Evolutionary conservation across 2,329 filamentous ascomycete genomes (phyloP).

Genomic region (Microascus cirrosus): DNA sequence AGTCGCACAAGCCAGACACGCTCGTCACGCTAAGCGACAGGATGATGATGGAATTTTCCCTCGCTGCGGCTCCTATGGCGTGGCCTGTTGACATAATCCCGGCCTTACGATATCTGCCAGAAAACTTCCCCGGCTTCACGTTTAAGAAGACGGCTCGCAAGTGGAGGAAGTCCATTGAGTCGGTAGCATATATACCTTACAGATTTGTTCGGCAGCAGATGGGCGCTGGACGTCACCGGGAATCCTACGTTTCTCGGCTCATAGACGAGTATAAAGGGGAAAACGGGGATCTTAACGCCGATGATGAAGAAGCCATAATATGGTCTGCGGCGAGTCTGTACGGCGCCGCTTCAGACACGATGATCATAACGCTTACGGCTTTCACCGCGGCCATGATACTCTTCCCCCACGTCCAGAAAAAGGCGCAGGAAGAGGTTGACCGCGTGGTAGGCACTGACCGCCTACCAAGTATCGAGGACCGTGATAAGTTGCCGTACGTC

Average conservation of each 20-base stretch:
- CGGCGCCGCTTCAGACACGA: slow-evolving; percentile 13
- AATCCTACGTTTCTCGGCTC: slow-evolving; percentile 16
- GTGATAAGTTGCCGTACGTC: slow-evolving; percentile 26
- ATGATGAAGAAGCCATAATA: slow-evolving; percentile 14
- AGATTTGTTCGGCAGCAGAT: slow-evolving; percentile 17
- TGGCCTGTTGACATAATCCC: slow-evolving; percentile 23
- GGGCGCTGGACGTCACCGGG: slow-evolving; percentile 6
- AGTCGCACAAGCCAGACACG: slow-evolving; percentile 16
- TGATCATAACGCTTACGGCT: slow-evolving; percentile 7
- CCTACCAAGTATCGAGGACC: slow-evolving; percentile 25
- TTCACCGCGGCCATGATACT: slow-evolving; percentile 7
- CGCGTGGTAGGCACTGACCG: slow-evolving; percentile 24
- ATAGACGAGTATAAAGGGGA: slow-evolving; percentile 9
- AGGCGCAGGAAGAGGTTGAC: slow-evolving; percentile 29
- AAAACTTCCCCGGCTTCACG: slow-evolving; percentile 15
- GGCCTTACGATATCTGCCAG: slow-evolving; percentile 16
- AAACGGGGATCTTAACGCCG: slow-evolving; percentile 1
- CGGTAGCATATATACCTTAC: slow-evolving; percentile 15
- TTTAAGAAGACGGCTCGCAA: slow-evolving; percentile 17
- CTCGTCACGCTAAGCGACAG: slow-evolving; percentile 17
- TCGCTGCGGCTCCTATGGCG: slow-evolving; percentile 15
- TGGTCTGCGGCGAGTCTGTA: slow-evolving; percentile 15
- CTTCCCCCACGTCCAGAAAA: slow-evolving; percentile 11
- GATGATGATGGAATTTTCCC: slow-evolving; percentile 16
- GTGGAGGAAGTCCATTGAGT: slow-evolving; percentile 12